A percentile compares a stretch with the other conserved stretches of the same genome.
Evolutionary conservation across 164 flowering plant genomes (phyloP).

Genomic region (Protea cynaroides): DNA sequence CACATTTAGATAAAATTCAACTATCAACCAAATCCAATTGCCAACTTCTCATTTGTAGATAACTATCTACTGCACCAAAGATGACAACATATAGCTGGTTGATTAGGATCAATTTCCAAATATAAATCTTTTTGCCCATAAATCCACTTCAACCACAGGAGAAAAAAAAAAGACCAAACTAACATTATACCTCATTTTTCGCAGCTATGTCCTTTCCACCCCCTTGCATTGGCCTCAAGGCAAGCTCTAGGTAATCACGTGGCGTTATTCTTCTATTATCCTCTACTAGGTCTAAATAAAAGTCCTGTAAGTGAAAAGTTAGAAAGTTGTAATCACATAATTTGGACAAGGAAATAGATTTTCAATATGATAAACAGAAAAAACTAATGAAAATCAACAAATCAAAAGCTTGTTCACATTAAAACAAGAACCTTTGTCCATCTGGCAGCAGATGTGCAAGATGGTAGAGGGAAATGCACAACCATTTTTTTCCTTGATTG

Average conservation of each 20-base stretch:
- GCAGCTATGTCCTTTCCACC: constrained; percentile 64
- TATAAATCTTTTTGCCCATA: too few species aligned
- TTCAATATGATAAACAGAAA: not conserved
- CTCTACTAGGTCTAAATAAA: constrained; percentile 84
- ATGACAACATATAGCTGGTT: too few species aligned
- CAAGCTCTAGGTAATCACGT: constrained; percentile 95
- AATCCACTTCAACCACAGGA: not conserved
- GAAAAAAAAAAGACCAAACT: not conserved
- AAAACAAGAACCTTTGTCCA: not conserved
- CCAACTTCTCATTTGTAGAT: not conserved
- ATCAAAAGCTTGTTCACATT: not conserved
- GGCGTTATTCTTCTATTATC: constrained; percentile 87
- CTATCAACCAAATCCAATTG: not conserved
- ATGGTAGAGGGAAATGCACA: too few species aligned
- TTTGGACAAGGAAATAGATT: not conserved
- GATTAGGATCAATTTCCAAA: too few species aligned
- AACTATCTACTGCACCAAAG: not conserved
- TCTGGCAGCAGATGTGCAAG: too few species aligned
- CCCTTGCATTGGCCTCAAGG: constrained; percentile 85
- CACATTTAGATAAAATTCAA: not conserved
- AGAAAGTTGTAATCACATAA: not conserved
- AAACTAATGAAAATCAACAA: not conserved
- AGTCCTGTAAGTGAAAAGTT: constrained; percentile 52
- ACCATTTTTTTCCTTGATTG: too few species aligned
- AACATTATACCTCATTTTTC: constrained; percentile 77